These are phyloP conservation scores for Thielaviopsis euricoi DNA, from an alignment of 2,329 filamentous ascomycete species.

Conservation along the genomic window DNA sequence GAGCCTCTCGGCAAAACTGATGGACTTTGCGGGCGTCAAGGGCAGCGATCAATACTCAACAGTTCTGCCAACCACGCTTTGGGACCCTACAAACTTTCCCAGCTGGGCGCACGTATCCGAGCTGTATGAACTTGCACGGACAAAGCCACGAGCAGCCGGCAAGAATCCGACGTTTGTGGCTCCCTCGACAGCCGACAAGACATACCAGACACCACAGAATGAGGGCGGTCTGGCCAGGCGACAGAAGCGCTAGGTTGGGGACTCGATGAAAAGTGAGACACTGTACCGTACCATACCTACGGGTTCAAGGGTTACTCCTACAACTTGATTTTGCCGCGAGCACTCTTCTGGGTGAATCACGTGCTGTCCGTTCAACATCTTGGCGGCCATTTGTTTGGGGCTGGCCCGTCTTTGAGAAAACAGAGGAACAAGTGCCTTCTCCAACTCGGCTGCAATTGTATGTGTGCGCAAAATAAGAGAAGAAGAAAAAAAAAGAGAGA, in stretches of 20 bases:
- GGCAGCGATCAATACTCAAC: constrained; percentile 47
- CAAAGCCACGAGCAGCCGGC: constrained; percentile 28
- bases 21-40: constrained; percentile 43
- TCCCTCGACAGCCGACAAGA: constrained; percentile 13
- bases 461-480: too few species aligned
- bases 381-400: too few species aligned
- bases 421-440: too few species aligned
- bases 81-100: constrained; percentile 41
- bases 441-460: too few species aligned
- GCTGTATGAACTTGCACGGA: constrained; percentile 30
- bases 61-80: constrained; percentile 37
- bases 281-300: too few species aligned
- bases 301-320: too few species aligned
- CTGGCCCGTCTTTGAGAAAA: too few species aligned
- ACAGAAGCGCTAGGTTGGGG: constrained; percentile 21
- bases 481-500: too few species aligned
- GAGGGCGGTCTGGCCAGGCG: constrained; percentile 16
- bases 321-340: too few species aligned
- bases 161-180: constrained; percentile 30
- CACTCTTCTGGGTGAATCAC: too few species aligned
- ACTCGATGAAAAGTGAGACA: background rate
- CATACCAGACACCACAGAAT: background rate
- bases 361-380: too few species aligned
- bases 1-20: constrained; percentile 52
- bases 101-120: constrained; percentile 30